These are phyloP conservation scores for Trichaptum fuscoviolaceum DNA, from an alignment of 768 basidiomycete genomes.

Conservation along the genomic window DNA sequence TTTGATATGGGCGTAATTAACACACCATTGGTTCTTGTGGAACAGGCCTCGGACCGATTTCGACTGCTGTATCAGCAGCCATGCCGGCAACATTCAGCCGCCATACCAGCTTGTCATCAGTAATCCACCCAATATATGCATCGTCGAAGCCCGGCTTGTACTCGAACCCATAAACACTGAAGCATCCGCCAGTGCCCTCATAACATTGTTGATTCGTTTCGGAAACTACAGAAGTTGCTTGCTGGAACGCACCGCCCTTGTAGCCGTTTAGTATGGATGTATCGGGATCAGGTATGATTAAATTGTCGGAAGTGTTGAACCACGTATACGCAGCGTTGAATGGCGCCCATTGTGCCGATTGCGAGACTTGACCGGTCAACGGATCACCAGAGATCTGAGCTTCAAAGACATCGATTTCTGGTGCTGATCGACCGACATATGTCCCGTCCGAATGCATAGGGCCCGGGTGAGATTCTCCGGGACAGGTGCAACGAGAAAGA, in stretches of 20 bases:
- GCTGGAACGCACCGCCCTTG: constrained; percentile 74
- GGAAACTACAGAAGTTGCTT: constrained; percentile 72
- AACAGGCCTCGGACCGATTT: constrained; percentile 65
- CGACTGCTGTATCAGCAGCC: constrained; percentile 45
- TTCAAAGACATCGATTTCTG: constrained; percentile 90
- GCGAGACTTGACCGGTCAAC: constrained; percentile 60
- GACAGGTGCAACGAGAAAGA: constrained; percentile 85
- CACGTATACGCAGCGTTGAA: constrained; percentile 45
- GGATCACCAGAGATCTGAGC: constrained; percentile 42
- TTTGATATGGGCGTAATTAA: neutral
- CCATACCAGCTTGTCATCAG: constrained; percentile 60
- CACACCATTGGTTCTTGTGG: constrained; percentile 81
- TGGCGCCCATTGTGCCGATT: constrained; percentile 71
- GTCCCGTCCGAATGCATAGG: constrained; percentile 72
- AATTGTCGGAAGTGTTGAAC: constrained; percentile 57
- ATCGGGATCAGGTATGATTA: constrained; percentile 49
- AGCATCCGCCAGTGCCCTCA: constrained; percentile 44
- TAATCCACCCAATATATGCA: constrained; percentile 76
- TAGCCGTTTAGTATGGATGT: constrained; percentile 57
- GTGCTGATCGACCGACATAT: constrained; percentile 76
- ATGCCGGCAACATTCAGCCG: constrained; percentile 60
- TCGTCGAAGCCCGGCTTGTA: constrained; percentile 53
- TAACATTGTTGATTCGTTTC: constrained; percentile 57
- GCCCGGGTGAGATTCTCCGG: constrained; percentile 82
- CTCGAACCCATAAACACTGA: constrained; percentile 74